Evolutionary conservation across 179 eudicot genomes (phyloP).

Genomic region (Beta corolliflora): DNA sequence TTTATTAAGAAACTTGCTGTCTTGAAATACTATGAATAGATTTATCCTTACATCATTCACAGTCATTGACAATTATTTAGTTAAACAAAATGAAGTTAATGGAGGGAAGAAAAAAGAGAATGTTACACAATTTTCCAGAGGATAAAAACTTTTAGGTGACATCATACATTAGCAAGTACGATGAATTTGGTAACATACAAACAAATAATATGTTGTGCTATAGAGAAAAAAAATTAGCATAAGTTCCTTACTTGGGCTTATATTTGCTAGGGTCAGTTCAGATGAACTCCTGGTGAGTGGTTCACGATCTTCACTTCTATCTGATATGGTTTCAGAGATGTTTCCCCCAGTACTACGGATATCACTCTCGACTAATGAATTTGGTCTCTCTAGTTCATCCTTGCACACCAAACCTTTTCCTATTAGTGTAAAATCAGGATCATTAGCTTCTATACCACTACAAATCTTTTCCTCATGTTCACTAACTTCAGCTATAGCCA

Average conservation of each 20-base stretch:
- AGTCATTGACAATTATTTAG: background rate
- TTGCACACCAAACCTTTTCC: background rate
- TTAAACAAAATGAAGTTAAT: background rate
- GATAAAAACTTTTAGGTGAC: too few relatives aligned
- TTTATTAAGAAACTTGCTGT: background rate
- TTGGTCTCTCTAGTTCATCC: background rate
- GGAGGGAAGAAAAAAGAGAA: background rate
- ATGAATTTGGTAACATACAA: background rate
- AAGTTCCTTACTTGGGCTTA: slow-evolving; percentile 6
- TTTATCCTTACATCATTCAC: background rate
- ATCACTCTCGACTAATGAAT: slow-evolving; percentile 4
- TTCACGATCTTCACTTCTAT: background rate
- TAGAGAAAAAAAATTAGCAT: background rate
- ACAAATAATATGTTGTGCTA: background rate
- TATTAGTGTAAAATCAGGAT: background rate
- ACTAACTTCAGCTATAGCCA: slow-evolving; percentile 16
- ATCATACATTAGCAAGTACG: background rate
- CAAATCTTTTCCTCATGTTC: background rate
- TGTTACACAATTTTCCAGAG: too few relatives aligned
- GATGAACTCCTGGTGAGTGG: slow-evolving; percentile 1
- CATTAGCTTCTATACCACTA: background rate
- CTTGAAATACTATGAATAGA: background rate
- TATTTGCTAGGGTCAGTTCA: background rate
- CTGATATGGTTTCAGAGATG: slow-evolving; percentile 9
- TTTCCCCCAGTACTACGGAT: background rate